phyloP scores from a whole-genome alignment of 345 rosid genomes.

The Eucalyptus polybractea region DNA sequence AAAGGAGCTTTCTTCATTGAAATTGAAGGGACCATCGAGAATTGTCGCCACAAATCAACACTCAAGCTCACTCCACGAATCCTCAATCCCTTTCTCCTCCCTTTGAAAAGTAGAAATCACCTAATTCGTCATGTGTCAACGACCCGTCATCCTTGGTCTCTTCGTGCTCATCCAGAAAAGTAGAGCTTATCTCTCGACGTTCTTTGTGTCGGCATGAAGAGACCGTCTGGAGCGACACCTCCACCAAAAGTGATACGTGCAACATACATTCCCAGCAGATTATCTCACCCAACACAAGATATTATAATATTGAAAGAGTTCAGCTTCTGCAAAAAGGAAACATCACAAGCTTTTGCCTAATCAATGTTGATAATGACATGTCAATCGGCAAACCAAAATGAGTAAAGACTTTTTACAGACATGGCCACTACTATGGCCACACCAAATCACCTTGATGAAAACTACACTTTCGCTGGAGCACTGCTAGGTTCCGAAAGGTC shows the following conservation, averaged over 20 bases:
- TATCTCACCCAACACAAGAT: neutral
- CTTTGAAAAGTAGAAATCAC: neutral
- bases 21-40: neutral
- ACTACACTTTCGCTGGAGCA: neutral
- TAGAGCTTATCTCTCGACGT: neutral
- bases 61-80: neutral
- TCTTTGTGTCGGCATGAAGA: neutral
- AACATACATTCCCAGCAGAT: neutral
- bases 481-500: neutral
- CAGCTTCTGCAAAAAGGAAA: neutral
- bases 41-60: neutral
- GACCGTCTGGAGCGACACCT: neutral
- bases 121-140: neutral
- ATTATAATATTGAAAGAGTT: neutral
- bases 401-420: neutral
- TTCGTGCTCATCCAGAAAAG: neutral
- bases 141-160: neutral
- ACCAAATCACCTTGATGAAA: neutral
- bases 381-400: neutral
- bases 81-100: neutral
- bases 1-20: neutral
- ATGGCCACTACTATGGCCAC: neutral
- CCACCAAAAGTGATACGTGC: neutral
- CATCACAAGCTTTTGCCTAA: neutral
- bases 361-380: neutral